Conservation (phyloP, 805 yeast genomes). For the Metschnikowia bowlesiae region DNA sequence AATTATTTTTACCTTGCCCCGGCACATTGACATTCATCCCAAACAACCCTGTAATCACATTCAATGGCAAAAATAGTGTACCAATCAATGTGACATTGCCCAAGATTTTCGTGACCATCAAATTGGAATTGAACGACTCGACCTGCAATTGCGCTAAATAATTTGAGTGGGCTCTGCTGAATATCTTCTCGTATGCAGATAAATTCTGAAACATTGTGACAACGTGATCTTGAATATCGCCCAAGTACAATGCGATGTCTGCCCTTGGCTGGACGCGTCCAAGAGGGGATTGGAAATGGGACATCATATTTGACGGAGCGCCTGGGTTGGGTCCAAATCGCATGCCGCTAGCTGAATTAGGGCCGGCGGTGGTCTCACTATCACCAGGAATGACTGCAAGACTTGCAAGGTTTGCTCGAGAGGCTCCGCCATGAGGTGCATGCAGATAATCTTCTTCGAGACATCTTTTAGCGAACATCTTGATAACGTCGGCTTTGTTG, state of each 20-base stretch:
- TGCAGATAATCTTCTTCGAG: conserved; percentile 54
- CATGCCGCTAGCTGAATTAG: conserved; percentile 23
- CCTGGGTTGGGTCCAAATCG: conserved; percentile 37
- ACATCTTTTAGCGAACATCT: conserved; percentile 93
- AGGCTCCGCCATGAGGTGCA: conserved; percentile 12
- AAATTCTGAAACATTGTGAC: conserved; percentile 93
- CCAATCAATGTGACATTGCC: conserved; percentile 88
- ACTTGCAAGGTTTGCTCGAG: conserved; percentile 18
- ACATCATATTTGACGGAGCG: conserved; percentile 22
- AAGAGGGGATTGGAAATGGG: conserved; percentile 18
- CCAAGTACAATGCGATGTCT: conserved; percentile 86
- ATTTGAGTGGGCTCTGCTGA: conserved; percentile 86
- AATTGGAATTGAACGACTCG: conserved; percentile 81
- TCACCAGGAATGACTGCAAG: conserved; percentile 5
- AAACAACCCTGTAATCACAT: conserved; percentile 83
- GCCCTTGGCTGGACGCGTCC: conserved; percentile 62
- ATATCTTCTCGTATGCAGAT: conserved; percentile 85
- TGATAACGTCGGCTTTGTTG: conserved; percentile 94
- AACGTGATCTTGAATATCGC: conserved; percentile 96
- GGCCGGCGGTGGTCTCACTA: conserved; percentile 1
- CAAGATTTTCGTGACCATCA: conserved; percentile 78
- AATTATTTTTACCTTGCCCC: conserved; percentile 38
- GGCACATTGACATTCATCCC: conserved; percentile 95
- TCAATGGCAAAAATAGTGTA: conserved; percentile 85
- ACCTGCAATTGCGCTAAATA: conserved; percentile 93